Base-by-base conservation (phyloP, 1,284 basidiomycete genomes). In the Hymenochaete sp. region DNA sequence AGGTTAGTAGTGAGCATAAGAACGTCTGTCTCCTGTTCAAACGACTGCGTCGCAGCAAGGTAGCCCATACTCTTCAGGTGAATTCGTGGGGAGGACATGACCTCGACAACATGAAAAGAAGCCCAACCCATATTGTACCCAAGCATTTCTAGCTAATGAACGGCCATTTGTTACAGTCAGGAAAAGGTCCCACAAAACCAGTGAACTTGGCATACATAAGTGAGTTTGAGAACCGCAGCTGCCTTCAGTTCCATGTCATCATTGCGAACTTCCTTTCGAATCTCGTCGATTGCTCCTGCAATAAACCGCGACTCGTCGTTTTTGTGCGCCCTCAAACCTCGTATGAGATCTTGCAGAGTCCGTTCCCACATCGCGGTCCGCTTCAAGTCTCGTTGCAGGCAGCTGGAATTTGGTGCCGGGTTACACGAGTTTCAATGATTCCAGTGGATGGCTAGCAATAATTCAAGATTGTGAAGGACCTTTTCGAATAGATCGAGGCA, bases 331-430 rank as follows among this genome's bases (percentile, higher is more conserved):
- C 91, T 80, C 52, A 95, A 72, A 38, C 91, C 91, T 50, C 90
- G 77, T 59, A 95, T 90, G 55, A 95, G 82, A 66, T 93, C 91
- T 58, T 93, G 87, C 11, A 95, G 73, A 10, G 89, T 93, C 42
- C 91, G 75, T 68, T 95, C 91, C 84, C 90, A 95, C 91, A 95
- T 93, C n/a, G n/a, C n/a, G n/a, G n/a, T n/a, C n/a, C n/a, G n/a
- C n/a, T n/a, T n/a, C n/a, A n/a, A n/a, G n/a, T n/a, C n/a, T n/a
- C n/a, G n/a, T n/a, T n/a, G n/a, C n/a, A n/a, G n/a, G n/a, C n/a
- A n/a, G n/a, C n/a, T n/a, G n/a, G n/a, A n/a, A n/a, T n/a, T n/a
- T n/a, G n/a, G n/a, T n/a, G n/a, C n/a, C n/a, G n/a, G n/a, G n/a
- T n/a, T n/a, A n/a, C n/a, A n/a, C n/a, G n/a, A n/a, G n/a, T n/a